phyloP scores from a whole-genome alignment of 805 yeast species.

The Metschnikowia bowlesiae region DNA sequence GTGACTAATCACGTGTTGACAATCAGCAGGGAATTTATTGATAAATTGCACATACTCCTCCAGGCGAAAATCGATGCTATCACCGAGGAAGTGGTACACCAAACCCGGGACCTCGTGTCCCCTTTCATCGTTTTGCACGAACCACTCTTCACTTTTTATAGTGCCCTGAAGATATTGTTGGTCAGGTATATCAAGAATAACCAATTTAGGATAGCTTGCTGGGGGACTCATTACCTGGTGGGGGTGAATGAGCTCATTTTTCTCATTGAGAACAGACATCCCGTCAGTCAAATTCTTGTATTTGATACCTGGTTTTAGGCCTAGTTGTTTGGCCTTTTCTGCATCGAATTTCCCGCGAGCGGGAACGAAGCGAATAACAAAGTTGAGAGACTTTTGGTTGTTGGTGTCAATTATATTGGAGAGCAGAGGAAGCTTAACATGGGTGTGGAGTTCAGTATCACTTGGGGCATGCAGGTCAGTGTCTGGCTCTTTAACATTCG shows the following conservation, averaged over 20 bases:
- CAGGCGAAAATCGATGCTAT: conserved; percentile 44
- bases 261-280: conserved; percentile 47
- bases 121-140: conserved; percentile 25
- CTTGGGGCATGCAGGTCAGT: conserved; percentile 36
- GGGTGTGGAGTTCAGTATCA: conserved; percentile 37
- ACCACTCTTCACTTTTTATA: conserved; percentile 24
- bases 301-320: conserved; percentile 61
- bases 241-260: conserved; percentile 59
- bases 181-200: conserved; percentile 73
- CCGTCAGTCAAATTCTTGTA: conserved; percentile 62
- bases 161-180: conserved; percentile 36
- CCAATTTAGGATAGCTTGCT: conserved; percentile 52
- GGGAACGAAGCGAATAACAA: conserved; percentile 62
- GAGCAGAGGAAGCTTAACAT: conserved; percentile 29
- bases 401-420: conserved; percentile 20
- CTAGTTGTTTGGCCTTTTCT: conserved; percentile 59
- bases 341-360: conserved; percentile 74
- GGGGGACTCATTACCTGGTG: conserved; percentile 68
- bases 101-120: conserved; percentile 41
- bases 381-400: conserved; percentile 52
- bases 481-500: conserved; percentile 34
- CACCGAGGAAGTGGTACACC: conserved; percentile 78
- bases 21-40: conserved; percentile 45
- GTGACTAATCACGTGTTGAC: conserved; percentile 73
- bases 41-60: conserved; percentile 48